These are phyloP conservation scores for Fraxinus quadrangulata DNA, from an alignment of 257 asterid genomes.

Conservation along the genomic window DNA sequence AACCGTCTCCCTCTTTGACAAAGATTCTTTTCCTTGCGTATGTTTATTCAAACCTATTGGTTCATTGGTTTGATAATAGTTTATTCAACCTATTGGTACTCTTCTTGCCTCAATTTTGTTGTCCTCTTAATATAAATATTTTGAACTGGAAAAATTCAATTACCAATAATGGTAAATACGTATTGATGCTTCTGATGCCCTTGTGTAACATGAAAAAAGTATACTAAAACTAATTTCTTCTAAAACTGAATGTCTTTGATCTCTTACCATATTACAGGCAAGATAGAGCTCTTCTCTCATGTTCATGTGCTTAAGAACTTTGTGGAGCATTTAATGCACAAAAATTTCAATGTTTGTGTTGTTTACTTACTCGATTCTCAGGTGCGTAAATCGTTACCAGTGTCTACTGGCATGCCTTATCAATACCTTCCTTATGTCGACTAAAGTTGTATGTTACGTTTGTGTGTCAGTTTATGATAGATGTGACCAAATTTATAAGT, in stretches of 20 bases:
- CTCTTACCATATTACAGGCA: conserved; percentile 53
- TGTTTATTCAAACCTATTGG: not conserved
- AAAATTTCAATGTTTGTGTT: conserved; percentile 82
- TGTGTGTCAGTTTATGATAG: conserved; percentile 71
- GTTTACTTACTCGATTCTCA: conserved; percentile 96
- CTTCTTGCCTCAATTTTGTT: not conserved
- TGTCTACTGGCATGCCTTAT: not conserved
- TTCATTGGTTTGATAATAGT: too few species aligned
- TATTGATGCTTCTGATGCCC: too few species aligned
- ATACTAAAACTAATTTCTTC: not conserved
- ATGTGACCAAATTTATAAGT: conserved; percentile 95
- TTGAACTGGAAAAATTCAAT: too few species aligned
- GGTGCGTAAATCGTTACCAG: conserved; percentile 40
- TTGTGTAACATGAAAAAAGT: too few species aligned
- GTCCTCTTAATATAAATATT: too few species aligned
- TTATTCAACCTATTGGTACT: too few species aligned
- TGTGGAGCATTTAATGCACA: conserved; percentile 73
- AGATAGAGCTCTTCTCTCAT: conserved; percentile 89
- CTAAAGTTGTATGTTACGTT: conserved; percentile 20
- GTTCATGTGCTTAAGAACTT: conserved; percentile 91
- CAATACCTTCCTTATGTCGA: conserved; percentile 19
- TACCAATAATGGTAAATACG: too few species aligned
- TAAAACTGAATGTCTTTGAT: conserved; percentile 11
- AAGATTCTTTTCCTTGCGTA: not conserved
- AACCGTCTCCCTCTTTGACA: not conserved